Evolutionary conservation across 202 grass and related monocot species (phyloP).

Genomic region (Zizania palustris): DNA sequence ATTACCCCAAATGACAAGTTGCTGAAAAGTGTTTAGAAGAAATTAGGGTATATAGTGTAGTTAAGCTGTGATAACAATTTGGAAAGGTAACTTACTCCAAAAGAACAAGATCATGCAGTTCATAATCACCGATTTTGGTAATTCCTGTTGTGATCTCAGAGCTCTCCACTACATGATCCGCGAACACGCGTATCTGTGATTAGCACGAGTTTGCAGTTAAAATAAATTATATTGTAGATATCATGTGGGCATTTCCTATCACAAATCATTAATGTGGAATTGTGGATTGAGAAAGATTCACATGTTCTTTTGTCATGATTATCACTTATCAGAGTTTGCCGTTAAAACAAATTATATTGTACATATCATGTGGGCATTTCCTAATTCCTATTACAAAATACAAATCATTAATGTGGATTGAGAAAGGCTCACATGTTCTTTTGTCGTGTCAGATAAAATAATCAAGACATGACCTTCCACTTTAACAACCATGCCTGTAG

Average conservation of each 20-base stretch:
- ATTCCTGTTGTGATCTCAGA: conserved; percentile 96
- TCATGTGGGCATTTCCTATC: conserved; percentile 4
- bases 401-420: conserved; percentile 7
- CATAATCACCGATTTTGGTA: conserved; percentile 92
- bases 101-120: conserved; percentile 94
- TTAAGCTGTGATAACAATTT: conserved; percentile 26
- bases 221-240: conserved; percentile 34
- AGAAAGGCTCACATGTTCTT: conserved; percentile 77
- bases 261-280: conserved; percentile 13
- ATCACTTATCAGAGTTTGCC: conserved; percentile 41
- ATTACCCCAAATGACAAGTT: conserved; percentile 98
- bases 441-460: conserved; percentile 92
- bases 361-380: conserved; percentile 4
- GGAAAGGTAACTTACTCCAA: conserved; percentile 75
- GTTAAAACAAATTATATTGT: conserved; percentile 39
- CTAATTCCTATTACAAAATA: too few species aligned
- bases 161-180: conserved; percentile 98
- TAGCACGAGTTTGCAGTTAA: conserved; percentile 37
- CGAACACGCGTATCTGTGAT: conserved; percentile 83
- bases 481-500: conserved; percentile 99
- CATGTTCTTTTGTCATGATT: background rate
- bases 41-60: conserved; percentile 30
- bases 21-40: conserved; percentile 58
- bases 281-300: background rate
- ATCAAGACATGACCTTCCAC: conserved; percentile 90